Percentiles rank a stretch among this genome's conserved stretches.
phyloP scores from a whole-genome alignment of 345 rosid species.

The Arabidopsis arenosa region DNA sequence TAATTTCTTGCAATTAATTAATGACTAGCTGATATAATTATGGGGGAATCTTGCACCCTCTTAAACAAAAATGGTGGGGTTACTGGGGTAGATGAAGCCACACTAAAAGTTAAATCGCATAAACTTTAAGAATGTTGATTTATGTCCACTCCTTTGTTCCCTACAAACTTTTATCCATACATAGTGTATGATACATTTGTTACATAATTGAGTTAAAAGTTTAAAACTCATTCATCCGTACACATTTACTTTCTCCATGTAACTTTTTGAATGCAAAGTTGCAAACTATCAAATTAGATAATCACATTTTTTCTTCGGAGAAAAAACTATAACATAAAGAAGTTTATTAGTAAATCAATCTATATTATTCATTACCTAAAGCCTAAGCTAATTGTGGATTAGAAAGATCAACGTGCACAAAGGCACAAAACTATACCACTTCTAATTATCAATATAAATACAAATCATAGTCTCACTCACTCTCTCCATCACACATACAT shows the following conservation, averaged over 20 bases:
- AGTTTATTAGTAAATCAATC: too few species aligned
- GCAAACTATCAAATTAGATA: not conserved
- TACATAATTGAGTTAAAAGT: not conserved
- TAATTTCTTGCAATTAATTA: not conserved
- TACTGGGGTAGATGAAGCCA: constrained; percentile 4
- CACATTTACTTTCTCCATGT: not conserved
- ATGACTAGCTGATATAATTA: not conserved
- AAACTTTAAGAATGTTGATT: constrained; percentile 28
- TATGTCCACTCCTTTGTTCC: constrained; percentile 36
- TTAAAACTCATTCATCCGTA: not conserved
- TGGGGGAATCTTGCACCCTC: constrained; percentile 17
- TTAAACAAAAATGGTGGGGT: constrained; percentile 19
- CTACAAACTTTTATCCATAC: constrained; percentile 18
- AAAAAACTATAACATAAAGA: not conserved
- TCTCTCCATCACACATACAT: constrained; percentile 28
- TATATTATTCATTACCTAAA: not conserved
- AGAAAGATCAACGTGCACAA: not conserved
- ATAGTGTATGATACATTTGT: not conserved
- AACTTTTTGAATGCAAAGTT: not conserved
- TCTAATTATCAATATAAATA: not conserved
- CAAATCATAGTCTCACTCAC: not conserved
- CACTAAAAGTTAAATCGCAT: constrained; percentile 35
- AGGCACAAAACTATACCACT: not conserved
- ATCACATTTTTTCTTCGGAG: not conserved
- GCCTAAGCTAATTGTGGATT: not conserved